Evolutionary conservation across 495 filamentous ascomycete genomes (phyloP).

Genomic region (Evernia prunastri): DNA sequence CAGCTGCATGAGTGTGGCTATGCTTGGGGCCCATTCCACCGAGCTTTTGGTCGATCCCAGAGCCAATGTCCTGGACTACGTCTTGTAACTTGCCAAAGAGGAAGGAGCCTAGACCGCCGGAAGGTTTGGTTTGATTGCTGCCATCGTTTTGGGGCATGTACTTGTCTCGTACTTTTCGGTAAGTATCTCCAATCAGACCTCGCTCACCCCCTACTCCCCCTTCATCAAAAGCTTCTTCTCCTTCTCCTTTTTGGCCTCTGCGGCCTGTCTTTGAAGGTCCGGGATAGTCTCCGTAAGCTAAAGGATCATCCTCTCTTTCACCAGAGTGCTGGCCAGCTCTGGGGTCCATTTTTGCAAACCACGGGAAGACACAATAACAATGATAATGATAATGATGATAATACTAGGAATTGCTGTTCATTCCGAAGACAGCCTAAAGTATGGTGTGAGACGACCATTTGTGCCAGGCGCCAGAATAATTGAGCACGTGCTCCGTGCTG

Average conservation of each 20-base stretch:
- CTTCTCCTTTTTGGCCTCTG: slow-evolving; percentile 29
- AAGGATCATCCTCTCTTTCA: slow-evolving; percentile 40
- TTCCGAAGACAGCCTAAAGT: not conserved
- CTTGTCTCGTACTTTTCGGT: slow-evolving; percentile 42
- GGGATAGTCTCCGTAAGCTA: slow-evolving; percentile 54
- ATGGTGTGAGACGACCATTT: no score
- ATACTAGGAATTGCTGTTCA: not conserved
- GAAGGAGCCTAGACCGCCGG: slow-evolving; percentile 40
- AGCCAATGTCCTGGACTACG: slow-evolving; percentile 45
- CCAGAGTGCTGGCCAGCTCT: slow-evolving; percentile 23
- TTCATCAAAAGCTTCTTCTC: slow-evolving; percentile 20
- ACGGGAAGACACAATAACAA: not conserved
- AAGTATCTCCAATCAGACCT: slow-evolving; percentile 50
- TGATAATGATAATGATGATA: not conserved
- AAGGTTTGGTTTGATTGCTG: slow-evolving; percentile 15
- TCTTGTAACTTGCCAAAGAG: slow-evolving; percentile 53
- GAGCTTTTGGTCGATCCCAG: slow-evolving; percentile 44
- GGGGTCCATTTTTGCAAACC: slow-evolving; percentile 5
- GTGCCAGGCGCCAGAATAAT: no score
- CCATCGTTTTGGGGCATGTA: slow-evolving; percentile 35
- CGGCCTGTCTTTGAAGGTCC: slow-evolving; percentile 15
- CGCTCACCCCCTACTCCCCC: slow-evolving; percentile 39
- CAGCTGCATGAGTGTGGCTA: slow-evolving; percentile 45
- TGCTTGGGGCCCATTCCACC: slow-evolving; percentile 33
- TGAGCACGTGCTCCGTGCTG: not conserved